Base-by-base conservation (phyloP, 192 early-diverging fungal genomes). In the Mortierella alpina region DNA sequence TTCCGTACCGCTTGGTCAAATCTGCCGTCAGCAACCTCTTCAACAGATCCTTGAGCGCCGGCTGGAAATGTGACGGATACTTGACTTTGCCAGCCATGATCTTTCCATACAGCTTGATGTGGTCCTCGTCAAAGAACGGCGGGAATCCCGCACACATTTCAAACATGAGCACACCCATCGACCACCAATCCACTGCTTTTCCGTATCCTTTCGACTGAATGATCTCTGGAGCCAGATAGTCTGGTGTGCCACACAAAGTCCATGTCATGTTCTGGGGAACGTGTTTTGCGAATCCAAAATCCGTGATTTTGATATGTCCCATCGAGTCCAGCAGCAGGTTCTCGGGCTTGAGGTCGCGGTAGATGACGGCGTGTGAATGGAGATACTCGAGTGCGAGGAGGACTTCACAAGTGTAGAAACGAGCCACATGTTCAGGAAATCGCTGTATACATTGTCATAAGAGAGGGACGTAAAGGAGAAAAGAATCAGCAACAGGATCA, bases 91-190 rank as follows among this genome's bases (percentile, higher is more conserved):
- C 94, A 2, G 88, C 88, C 70, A 98, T 83, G 59, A 98, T 97
- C 85, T 96, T 96, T 85, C 96, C 96, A 73, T 97, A 98, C 60
- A 98, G 73, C 63, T 93, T 92, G 82, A 95, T 91, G 76, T 95
- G 96, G 78, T 96, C 95, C 65, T 98, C 96, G 85, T 97, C 96
- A 73, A 94, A 95, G 87, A 98, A 98, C 49, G 96, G 96, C 59
- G 96, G 96, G 73, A 95, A 92, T 55, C 96, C 96, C 8, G 96
- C 96, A 40, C 96, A 87, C 96, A 98, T 98, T 86, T 96, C 95
- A 75, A 95, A 96, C 59, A 98, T 95, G 53, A 98, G 75, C 57
- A 98, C 90, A 44, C 96, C 96, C 72, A 98, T 89, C 53, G 95
- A 93, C 90, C 94, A 98, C 96, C 96, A 98, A 85, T 98, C 96